These are phyloP conservation scores for Berkeleyomyces rouxiae DNA, from an alignment of 2,329 filamentous ascomycete species.

Conservation along the genomic window DNA sequence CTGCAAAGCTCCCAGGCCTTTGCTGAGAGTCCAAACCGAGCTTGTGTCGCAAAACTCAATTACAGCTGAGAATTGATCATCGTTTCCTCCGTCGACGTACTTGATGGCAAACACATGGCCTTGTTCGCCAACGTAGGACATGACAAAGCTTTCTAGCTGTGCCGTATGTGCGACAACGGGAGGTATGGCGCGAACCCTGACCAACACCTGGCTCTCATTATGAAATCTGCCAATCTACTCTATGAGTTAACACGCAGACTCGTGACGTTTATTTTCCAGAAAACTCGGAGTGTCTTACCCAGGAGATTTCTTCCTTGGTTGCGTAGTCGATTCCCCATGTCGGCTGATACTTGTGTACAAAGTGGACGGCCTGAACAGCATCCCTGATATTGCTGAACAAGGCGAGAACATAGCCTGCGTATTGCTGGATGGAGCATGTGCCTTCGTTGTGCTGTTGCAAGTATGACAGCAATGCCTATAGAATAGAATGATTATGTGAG, in stretches of 20 bases:
- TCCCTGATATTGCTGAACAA: neutral
- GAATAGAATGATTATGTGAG: too few species aligned
- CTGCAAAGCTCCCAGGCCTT: neutral
- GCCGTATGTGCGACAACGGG: conserved; percentile 11
- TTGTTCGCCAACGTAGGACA: neutral
- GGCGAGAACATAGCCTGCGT: neutral
- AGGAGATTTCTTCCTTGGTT: neutral
- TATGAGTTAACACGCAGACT: neutral
- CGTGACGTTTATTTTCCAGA: neutral
- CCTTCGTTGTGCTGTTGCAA: neutral
- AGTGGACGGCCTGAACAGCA: neutral
- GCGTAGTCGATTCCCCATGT: neutral
- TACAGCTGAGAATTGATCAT: neutral
- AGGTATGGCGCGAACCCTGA: neutral
- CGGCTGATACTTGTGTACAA: neutral
- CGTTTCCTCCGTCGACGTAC: neutral
- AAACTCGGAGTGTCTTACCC: neutral
- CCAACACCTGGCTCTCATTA: conserved; percentile 2
- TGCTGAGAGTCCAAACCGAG: neutral
- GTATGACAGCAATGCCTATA: neutral
- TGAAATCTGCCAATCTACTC: neutral
- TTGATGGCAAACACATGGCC: conserved; percentile 21
- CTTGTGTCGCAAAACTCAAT: conserved; percentile 1
- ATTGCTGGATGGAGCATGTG: neutral
- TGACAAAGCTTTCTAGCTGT: conserved; percentile 8